Evolutionary conservation across 2,329 filamentous ascomycete genomes (phyloP).

Genomic region (Neofusicoccum ribis): DNA sequence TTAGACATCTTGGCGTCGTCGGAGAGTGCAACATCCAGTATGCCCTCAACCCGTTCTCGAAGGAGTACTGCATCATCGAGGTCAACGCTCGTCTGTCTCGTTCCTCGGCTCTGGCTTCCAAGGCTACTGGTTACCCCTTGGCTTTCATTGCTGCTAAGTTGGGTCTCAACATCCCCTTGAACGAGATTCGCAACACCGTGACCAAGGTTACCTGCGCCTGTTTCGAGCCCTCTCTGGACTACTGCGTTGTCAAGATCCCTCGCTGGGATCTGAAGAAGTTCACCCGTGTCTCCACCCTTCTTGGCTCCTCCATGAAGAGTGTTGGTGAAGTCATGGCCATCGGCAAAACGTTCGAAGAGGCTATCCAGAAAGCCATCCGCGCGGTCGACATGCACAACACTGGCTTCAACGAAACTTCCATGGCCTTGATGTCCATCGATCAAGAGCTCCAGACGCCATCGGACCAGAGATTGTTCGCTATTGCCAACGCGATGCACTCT

Average conservation of each 20-base stretch:
- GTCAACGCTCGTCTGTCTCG: conserved; percentile 95
- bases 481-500: conserved; percentile 94
- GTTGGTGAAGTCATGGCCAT: conserved; percentile 99
- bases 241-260: conserved; percentile 98
- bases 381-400: conserved; percentile 94
- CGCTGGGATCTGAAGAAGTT: conserved; percentile 99
- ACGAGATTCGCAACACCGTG: conserved; percentile 94
- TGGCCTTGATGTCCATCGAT: conserved; percentile 91
- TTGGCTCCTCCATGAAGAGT: conserved; percentile 99
- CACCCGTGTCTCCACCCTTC: conserved; percentile 89
- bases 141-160: conserved; percentile 97
- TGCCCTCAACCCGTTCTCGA: conserved; percentile 90
- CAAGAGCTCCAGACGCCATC: conserved; percentile 96
- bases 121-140: conserved; percentile 93
- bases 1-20: conserved; percentile 93
- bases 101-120: conserved; percentile 93
- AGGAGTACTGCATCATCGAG: conserved; percentile 98
- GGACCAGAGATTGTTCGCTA: conserved; percentile 94
- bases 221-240: conserved; percentile 97
- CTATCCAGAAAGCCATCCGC: conserved; percentile 96
- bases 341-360: conserved; percentile 93
- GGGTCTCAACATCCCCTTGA: conserved; percentile 89
- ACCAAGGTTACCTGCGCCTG: conserved; percentile 95
- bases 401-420: conserved; percentile 82
- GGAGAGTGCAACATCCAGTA: conserved; percentile 99